These are phyloP conservation scores for Gossypium herbaceum DNA, from an alignment of 345 rosid species.

Conservation along the genomic window DNA sequence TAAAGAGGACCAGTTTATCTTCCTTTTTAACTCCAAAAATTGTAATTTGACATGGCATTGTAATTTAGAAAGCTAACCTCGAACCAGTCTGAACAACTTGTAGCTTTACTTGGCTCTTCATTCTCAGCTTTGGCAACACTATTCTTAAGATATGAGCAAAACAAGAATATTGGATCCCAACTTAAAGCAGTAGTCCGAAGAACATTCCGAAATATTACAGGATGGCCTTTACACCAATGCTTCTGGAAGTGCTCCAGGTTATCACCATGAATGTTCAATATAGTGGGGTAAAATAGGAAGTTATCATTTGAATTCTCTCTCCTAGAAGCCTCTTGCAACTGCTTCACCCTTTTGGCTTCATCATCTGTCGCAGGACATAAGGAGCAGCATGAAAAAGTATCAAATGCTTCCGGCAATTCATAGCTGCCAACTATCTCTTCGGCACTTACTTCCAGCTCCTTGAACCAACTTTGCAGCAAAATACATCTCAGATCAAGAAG, in stretches of 20 bases:
- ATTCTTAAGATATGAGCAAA: slow-evolving; percentile 72
- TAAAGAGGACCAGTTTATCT: not conserved
- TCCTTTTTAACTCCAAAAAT: not conserved
- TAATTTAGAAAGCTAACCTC: slow-evolving; percentile 56
- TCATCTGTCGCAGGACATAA: slow-evolving; percentile 51
- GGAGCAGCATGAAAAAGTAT: slow-evolving; percentile 53
- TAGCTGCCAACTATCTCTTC: slow-evolving; percentile 88
- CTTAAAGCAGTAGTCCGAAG: slow-evolving; percentile 50
- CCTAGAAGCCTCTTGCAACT: slow-evolving; percentile 65
- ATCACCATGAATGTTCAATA: slow-evolving; percentile 48
- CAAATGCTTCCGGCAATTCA: slow-evolving; percentile 71
- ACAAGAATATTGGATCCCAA: slow-evolving; percentile 89
- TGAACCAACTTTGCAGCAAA: slow-evolving; percentile 51
- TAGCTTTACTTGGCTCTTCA: slow-evolving; percentile 28
- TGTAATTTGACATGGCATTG: not conserved
- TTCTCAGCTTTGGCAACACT: slow-evolving; percentile 38
- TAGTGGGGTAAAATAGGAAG: slow-evolving; percentile 58
- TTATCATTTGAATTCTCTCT: slow-evolving; percentile 63
- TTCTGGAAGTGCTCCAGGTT: slow-evolving; percentile 88
- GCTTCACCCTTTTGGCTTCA: slow-evolving; percentile 36
- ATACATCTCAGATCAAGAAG: slow-evolving; percentile 47
- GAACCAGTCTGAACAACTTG: slow-evolving; percentile 66
- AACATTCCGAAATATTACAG: slow-evolving; percentile 71
- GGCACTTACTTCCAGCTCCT: slow-evolving; percentile 70
- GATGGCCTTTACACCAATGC: slow-evolving; percentile 94